Conservation (phyloP, 2,329 filamentous ascomycete genomes). For the Neurospora sp. region DNA sequence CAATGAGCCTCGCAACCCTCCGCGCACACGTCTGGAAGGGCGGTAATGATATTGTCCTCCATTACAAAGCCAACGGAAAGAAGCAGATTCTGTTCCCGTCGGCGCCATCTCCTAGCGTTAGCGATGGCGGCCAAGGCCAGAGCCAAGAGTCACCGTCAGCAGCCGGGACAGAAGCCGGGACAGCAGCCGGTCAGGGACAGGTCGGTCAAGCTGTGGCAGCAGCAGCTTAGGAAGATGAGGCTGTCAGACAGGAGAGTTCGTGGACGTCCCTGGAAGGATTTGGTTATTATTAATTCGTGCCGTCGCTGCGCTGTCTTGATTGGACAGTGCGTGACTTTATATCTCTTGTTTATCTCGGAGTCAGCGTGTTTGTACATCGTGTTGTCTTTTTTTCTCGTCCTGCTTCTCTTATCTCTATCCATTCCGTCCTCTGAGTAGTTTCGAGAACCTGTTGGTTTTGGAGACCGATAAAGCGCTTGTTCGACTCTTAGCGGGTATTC, state of each 20-base stretch:
- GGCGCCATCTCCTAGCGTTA: background rate
- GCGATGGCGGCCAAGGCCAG: conserved; percentile 9
- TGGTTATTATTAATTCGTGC: background rate
- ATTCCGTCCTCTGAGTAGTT: background rate
- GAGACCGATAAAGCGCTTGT: background rate
- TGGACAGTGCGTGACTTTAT: background rate
- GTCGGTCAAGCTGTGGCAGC: conserved; percentile 2
- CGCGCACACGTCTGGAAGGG: conserved; percentile 90
- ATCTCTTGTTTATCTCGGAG: background rate
- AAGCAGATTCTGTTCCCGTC: conserved; percentile 45
- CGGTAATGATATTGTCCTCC: conserved; percentile 81
- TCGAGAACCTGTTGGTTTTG: background rate
- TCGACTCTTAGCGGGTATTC: background rate
- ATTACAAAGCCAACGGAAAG: conserved; percentile 87
- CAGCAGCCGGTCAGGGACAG: background rate
- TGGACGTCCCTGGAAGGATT: background rate
- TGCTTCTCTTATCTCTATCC: background rate
- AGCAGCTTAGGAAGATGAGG: conserved; percentile 1
- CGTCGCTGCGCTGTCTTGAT: background rate
- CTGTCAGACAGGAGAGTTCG: background rate
- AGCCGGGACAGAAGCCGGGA: background rate
- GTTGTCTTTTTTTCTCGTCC: background rate
- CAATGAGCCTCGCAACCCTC: conserved; percentile 90
- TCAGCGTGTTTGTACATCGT: conserved; percentile 8
- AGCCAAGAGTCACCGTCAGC: background rate